Conservation (phyloP, 2,329 filamentous ascomycete genomes). For the Chalaropsis ovoidea region DNA sequence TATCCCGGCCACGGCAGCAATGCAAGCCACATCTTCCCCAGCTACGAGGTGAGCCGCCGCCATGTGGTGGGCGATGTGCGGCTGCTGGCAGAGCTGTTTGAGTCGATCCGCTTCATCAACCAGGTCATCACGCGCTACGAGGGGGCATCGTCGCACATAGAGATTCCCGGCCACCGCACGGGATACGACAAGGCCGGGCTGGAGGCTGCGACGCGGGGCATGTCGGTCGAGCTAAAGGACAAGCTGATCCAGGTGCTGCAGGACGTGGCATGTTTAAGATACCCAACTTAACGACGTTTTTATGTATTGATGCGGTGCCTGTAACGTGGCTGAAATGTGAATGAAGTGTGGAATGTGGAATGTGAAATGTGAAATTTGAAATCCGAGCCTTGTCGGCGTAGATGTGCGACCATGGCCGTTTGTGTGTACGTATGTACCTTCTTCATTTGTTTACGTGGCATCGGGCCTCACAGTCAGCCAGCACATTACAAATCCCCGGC, state of each 20-base stretch:
- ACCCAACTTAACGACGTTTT: neutral
- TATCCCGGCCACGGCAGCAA: neutral
- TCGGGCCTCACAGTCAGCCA: too few species aligned
- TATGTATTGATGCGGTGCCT: neutral
- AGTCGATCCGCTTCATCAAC: slow-evolving; percentile 10
- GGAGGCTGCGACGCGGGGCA: slow-evolving; percentile 4
- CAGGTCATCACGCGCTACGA: slow-evolving; percentile 6
- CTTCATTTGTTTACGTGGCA: too few species aligned
- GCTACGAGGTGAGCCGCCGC: slow-evolving; percentile 2
- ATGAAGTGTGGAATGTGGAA: too few species aligned
- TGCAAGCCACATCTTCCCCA: neutral
- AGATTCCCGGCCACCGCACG: neutral
- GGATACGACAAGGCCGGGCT: slow-evolving; percentile 16
- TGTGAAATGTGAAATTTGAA: too few species aligned
- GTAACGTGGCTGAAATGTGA: too few species aligned
- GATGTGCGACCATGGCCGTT: too few species aligned
- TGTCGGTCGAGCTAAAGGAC: slow-evolving; percentile 12
- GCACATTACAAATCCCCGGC: too few species aligned
- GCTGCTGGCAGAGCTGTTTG: slow-evolving; percentile 3
- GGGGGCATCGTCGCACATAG: neutral
- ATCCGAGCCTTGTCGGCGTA: too few species aligned
- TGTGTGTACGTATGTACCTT: too few species aligned
- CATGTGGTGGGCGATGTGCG: slow-evolving; percentile 12
- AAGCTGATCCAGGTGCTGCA: slow-evolving; percentile 16
- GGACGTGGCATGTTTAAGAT: slow-evolving; percentile 12